A percentile compares a stretch with the other conserved stretches of the same genome.
phyloP scores from a whole-genome alignment of 345 rosid species.

The Garcia nutans region DNA sequence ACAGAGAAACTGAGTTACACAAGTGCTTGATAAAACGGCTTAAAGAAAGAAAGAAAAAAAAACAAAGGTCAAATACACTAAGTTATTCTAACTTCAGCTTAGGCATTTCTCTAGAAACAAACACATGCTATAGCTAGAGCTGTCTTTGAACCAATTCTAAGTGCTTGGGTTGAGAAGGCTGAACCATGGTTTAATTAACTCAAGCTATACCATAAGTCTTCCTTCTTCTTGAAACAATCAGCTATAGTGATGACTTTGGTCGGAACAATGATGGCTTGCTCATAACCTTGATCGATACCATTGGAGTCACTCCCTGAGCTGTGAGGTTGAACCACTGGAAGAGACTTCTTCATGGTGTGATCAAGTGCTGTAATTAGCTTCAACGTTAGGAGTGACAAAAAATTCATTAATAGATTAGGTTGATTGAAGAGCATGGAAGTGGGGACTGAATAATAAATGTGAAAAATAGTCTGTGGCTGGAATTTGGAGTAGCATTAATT shows the following conservation, averaged over 20 bases:
- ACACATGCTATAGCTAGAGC: neutral
- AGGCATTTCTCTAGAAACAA: slow-evolving; percentile 6
- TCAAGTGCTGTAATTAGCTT: neutral
- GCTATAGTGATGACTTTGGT: slow-evolving; percentile 37
- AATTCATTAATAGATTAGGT: neutral
- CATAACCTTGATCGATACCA: slow-evolving; percentile 27
- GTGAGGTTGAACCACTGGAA: slow-evolving; percentile 21
- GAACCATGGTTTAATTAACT: slow-evolving; percentile 5
- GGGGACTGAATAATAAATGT: slow-evolving; percentile 35
- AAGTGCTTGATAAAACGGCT: neutral
- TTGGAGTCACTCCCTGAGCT: slow-evolving; percentile 40
- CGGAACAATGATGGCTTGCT: slow-evolving; percentile 53
- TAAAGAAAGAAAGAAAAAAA: neutral
- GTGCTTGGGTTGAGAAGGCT: neutral
- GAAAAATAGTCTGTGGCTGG: slow-evolving; percentile 58
- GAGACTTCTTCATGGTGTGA: slow-evolving; percentile 29
- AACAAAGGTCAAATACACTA: neutral
- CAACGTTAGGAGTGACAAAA: neutral
- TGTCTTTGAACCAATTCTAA: neutral
- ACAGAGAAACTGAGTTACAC: neutral
- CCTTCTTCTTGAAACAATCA: slow-evolving; percentile 47
- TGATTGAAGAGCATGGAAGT: neutral
- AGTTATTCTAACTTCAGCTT: neutral
- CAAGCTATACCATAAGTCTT: slow-evolving; percentile 54
- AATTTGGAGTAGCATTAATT: slow-evolving; percentile 4